Evolutionary conservation across 805 yeast genomes (phyloP).

Genomic region (Candida incommunis): DNA sequence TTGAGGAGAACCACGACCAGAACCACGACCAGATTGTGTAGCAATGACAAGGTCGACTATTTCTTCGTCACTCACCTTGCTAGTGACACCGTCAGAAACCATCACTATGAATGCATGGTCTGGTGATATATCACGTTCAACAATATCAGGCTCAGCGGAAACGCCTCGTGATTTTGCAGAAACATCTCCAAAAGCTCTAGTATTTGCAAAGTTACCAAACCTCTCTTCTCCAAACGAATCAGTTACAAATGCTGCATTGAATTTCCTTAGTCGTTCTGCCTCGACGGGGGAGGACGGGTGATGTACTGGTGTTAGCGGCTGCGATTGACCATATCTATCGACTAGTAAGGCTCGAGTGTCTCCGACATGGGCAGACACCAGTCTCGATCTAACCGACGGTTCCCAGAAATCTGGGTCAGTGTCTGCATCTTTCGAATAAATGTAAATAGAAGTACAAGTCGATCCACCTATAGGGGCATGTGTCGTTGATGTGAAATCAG

Average conservation of each 20-base stretch:
- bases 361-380: conserved; percentile 81
- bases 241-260: conserved; percentile 47
- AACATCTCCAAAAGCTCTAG: conserved; percentile 86
- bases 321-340: conserved; percentile 69
- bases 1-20: conserved; percentile 65
- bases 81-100: conserved; percentile 80
- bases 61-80: conserved; percentile 75
- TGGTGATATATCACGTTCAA: conserved; percentile 30
- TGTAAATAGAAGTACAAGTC: conserved; percentile 52
- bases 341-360: conserved; percentile 82
- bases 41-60: conserved; percentile 71
- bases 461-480: conserved; percentile 39
- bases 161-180: conserved; percentile 72
- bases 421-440: conserved; percentile 32
- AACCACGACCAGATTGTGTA: conserved; percentile 41
- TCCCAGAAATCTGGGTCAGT: conserved; percentile 34
- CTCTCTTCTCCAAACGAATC: conserved; percentile 92
- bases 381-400: conserved; percentile 46
- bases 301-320: conserved; percentile 63
- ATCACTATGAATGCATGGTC: conserved; percentile 52
- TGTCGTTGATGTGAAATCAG: conserved; percentile 6
- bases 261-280: conserved; percentile 52
- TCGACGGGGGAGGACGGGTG: conserved; percentile 81
- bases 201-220: conserved; percentile 72
- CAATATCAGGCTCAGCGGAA: conserved; percentile 85